A percentile compares a stretch with the other conserved stretches of the same genome.
These are phyloP conservation scores for Torulaspora globosa DNA, from an alignment of 1,139 yeast genomes.

Conservation along the genomic window DNA sequence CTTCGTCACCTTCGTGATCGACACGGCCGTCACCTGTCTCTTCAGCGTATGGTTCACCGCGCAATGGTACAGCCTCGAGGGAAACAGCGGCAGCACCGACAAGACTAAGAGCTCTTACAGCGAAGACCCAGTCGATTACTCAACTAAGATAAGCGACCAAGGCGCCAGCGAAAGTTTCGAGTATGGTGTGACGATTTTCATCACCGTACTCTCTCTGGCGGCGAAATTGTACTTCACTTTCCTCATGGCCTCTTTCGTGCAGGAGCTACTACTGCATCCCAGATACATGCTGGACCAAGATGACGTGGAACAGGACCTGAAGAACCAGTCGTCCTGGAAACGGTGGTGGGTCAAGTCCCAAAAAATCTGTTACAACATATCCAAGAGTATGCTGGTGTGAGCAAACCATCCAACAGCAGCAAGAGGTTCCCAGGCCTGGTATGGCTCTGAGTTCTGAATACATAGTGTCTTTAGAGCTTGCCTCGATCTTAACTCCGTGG, in stretches of 20 bases:
- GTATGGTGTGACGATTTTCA: slow-evolving; percentile 57
- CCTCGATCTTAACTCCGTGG: slow-evolving; percentile 3
- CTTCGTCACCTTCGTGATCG: slow-evolving; percentile 59
- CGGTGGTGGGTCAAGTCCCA: slow-evolving; percentile 36
- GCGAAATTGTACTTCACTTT: slow-evolving; percentile 64
- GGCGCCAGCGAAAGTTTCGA: slow-evolving; percentile 72
- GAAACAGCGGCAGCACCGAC: slow-evolving; percentile 19
- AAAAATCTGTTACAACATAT: slow-evolving; percentile 28
- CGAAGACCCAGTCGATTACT: slow-evolving; percentile 6
- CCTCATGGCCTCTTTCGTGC: slow-evolving; percentile 57
- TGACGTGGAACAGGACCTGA: slow-evolving; percentile 38
- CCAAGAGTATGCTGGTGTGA: slow-evolving; percentile 23
- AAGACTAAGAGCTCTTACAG: slow-evolving; percentile 16
- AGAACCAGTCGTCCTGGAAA: slow-evolving; percentile 31
- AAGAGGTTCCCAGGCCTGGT: neutral
- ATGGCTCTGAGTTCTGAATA: neutral
- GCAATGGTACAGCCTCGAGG: slow-evolving; percentile 63
- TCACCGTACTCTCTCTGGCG: slow-evolving; percentile 51
- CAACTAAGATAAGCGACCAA: slow-evolving; percentile 36
- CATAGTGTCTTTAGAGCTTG: slow-evolving; percentile 4
- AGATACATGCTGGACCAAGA: slow-evolving; percentile 36
- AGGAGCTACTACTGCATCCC: slow-evolving; percentile 37
- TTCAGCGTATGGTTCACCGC: slow-evolving; percentile 72
- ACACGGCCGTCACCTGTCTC: slow-evolving; percentile 60
- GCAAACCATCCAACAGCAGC: neutral